Conservation (phyloP, 108 stramenopile genomes). For the Pseudonitzschia pungens region DNA sequence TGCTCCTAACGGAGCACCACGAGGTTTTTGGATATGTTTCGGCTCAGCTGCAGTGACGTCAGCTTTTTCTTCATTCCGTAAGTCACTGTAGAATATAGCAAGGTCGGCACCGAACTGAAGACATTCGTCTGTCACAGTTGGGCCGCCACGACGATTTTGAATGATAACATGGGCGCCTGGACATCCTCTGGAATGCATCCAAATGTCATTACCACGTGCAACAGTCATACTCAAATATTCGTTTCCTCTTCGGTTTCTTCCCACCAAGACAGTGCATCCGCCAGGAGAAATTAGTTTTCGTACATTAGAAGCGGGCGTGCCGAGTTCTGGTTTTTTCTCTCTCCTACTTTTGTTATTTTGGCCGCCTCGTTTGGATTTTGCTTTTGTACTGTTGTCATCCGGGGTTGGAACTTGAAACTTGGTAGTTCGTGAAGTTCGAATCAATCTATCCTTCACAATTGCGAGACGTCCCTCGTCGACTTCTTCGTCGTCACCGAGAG, state of each 20-base stretch:
- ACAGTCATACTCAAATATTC: slow-evolving; percentile 75
- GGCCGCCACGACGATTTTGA: slow-evolving; percentile 60
- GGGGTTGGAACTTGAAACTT: slow-evolving; percentile 49
- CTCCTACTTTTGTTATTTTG: slow-evolving; percentile 13
- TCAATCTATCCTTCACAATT: slow-evolving; percentile 61
- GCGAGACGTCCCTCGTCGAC: slow-evolving; percentile 59
- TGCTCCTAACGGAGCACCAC: slow-evolving; percentile 82
- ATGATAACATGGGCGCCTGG: slow-evolving; percentile 87
- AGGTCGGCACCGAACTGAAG: slow-evolving; percentile 81
- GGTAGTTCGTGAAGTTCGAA: slow-evolving; percentile 56
- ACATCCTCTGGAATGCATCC: slow-evolving; percentile 81
- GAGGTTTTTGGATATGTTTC: slow-evolving; percentile 83
- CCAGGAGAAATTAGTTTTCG: slow-evolving; percentile 63
- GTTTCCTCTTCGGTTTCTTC: slow-evolving; percentile 83
- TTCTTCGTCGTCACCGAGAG: slow-evolving; percentile 15
- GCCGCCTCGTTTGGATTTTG: background rate
- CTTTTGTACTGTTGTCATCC: slow-evolving; percentile 20
- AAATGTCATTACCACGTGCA: slow-evolving; percentile 75
- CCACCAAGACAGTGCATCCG: slow-evolving; percentile 78
- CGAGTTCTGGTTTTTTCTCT: slow-evolving; percentile 38
- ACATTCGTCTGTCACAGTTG: slow-evolving; percentile 61
- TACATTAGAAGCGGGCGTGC: slow-evolving; percentile 55
- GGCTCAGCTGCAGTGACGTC: slow-evolving; percentile 75
- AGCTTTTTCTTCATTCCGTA: slow-evolving; percentile 66
- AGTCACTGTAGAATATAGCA: slow-evolving; percentile 83